These are phyloP conservation scores for Colletotrichum euphorbiae DNA, from an alignment of 2,329 filamentous ascomycete genomes.

Conservation along the genomic window DNA sequence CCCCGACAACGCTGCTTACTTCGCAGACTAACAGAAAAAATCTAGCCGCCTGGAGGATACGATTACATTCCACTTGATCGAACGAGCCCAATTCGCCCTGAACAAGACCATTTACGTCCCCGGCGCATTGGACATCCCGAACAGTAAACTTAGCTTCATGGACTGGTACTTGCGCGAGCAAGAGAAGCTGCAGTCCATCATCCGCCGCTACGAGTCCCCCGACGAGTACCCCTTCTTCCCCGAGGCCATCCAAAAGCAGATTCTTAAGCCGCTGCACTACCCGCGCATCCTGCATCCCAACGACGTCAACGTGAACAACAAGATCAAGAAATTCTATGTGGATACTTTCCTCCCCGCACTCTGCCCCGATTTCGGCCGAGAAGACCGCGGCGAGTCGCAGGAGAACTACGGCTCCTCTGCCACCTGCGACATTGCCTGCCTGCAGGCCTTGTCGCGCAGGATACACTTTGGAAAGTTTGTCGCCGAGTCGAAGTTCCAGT, in stretches of 20 bases:
- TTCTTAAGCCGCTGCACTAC: constrained; percentile 90
- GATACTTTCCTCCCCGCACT: constrained; percentile 84
- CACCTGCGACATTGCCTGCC: constrained; percentile 87
- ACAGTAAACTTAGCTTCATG: constrained; percentile 81
- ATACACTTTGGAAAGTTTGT: constrained; percentile 99
- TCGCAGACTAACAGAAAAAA: not conserved
- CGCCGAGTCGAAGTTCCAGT: constrained; percentile 92
- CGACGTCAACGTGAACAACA: constrained; percentile 87
- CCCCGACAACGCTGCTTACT: constrained; percentile 30
- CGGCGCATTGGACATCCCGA: constrained; percentile 82
- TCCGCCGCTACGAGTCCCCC: constrained; percentile 94
- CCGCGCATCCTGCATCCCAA: constrained; percentile 89
- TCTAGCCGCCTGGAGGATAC: constrained; percentile 93
- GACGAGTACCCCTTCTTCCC: constrained; percentile 99
- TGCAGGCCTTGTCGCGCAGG: constrained; percentile 89
- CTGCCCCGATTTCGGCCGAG: constrained; percentile 80
- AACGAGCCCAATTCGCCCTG: constrained; percentile 96
- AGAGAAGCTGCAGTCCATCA: constrained; percentile 89
- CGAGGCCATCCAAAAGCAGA: constrained; percentile 78
- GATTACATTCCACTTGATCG: constrained; percentile 96
- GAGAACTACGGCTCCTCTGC: constrained; percentile 97
- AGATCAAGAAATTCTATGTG: constrained; percentile 89
- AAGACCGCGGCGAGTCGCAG: constrained; percentile 84
- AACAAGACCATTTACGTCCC: constrained; percentile 89
- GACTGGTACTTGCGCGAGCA: constrained; percentile 95